These are phyloP conservation scores for Nicotiana rustica DNA, from an alignment of 305 asterid species.

Conservation along the genomic window DNA sequence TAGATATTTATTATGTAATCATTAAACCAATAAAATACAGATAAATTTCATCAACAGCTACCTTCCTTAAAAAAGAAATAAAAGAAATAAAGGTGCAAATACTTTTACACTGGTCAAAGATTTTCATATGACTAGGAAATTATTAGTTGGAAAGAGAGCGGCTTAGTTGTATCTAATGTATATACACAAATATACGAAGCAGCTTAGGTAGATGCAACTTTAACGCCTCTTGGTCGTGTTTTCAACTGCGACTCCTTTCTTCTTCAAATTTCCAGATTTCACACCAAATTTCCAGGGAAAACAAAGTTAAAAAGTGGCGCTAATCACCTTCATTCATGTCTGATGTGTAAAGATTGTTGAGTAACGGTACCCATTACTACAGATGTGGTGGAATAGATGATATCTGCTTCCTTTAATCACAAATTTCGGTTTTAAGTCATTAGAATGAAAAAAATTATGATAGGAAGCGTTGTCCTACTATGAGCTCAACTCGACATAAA, in stretches of 20 bases:
- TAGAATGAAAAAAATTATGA: too few relatives aligned
- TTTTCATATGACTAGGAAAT: background rate
- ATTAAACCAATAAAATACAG: background rate
- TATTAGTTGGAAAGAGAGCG: constrained; percentile 26
- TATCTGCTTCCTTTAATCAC: too few relatives aligned
- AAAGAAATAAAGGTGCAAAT: background rate
- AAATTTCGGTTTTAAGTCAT: too few relatives aligned
- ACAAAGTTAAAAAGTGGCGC: background rate
- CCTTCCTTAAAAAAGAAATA: background rate
- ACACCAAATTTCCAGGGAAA: constrained; percentile 1
- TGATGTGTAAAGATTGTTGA: background rate
- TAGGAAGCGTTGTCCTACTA: too few relatives aligned
- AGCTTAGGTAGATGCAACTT: background rate
- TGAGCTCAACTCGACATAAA: too few relatives aligned
- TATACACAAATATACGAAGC: background rate
- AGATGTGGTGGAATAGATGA: too few relatives aligned
- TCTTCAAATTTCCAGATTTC: background rate
- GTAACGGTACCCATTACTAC: background rate
- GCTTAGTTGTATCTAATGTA: background rate
- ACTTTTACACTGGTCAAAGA: background rate
- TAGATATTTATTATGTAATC: background rate
- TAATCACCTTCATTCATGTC: background rate
- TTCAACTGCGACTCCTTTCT: background rate
- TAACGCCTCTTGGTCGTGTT: background rate
- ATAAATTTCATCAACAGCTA: background rate